phyloP scores from a whole-genome alignment of 345 rosid species.

The Psidium friedrichsthalianum region DNA sequence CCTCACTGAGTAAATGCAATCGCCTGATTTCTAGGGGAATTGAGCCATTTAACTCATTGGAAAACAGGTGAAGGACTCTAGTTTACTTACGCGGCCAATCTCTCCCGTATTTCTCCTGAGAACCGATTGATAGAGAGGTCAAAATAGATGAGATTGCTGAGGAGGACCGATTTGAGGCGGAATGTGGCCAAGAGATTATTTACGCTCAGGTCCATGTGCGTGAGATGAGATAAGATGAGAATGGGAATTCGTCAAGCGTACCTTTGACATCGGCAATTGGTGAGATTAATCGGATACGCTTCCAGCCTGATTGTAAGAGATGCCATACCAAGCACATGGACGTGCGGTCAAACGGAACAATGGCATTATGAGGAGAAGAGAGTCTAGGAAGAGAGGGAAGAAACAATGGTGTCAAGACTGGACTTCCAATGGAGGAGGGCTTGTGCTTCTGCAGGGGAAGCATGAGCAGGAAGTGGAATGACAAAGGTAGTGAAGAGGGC shows the following conservation, averaged over 20 bases:
- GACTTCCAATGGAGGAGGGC: not conserved
- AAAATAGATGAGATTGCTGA: conserved; percentile 7
- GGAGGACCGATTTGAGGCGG: conserved; percentile 8
- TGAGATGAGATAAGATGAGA: conserved; percentile 13
- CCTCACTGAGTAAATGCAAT: conserved; percentile 2
- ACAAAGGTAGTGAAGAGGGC: not conserved
- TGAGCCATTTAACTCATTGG: not conserved
- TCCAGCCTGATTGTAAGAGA: conserved; percentile 3
- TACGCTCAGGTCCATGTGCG: conserved; percentile 4
- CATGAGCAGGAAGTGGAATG: not conserved
- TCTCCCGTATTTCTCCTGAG: not conserved
- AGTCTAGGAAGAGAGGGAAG: not conserved
- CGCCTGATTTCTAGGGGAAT: conserved; percentile 2
- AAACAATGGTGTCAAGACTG: not conserved
- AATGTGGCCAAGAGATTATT: conserved; percentile 10
- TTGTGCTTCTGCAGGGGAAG: not conserved
- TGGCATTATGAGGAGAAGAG: not conserved
- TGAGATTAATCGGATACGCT: conserved; percentile 2
- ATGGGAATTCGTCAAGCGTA: conserved; percentile 11
- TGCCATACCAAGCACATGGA: not conserved
- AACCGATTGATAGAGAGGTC: conserved; percentile 4
- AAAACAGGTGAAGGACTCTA: not conserved
- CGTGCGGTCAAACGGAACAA: not conserved
- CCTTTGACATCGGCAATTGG: not conserved
- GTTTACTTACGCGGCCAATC: not conserved